Percentiles rank a stretch among this genome's conserved stretches.
Conservation (phyloP, 495 filamentous ascomycete species). For the Lasiosphaeriaceae sp. region DNA sequence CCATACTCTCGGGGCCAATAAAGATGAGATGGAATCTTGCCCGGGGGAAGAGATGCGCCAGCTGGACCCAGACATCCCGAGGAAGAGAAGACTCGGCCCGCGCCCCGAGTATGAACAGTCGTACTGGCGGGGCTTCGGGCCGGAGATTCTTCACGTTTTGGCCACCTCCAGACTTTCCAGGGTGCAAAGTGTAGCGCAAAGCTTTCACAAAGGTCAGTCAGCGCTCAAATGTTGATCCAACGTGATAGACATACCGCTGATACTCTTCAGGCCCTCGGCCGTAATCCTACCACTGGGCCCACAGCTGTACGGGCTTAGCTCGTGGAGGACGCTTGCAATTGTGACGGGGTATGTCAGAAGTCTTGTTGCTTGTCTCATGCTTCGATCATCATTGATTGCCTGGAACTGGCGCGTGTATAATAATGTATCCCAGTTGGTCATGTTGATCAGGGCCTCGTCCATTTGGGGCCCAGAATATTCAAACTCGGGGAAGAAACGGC, state of each 20-base stretch:
- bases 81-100: conserved; percentile 95
- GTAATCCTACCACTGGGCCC: conserved; percentile 70
- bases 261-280: conserved; percentile 81
- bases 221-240: not conserved
- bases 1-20: conserved; percentile 94
- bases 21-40: conserved; percentile 81
- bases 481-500: conserved; percentile 91
- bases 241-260: conserved; percentile 64
- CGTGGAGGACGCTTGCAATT: conserved; percentile 84
- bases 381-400: conserved; percentile 82
- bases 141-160: conserved; percentile 72
- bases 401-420: conserved; percentile 84
- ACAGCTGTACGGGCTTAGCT: conserved; percentile 86
- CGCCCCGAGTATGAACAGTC: conserved; percentile 91
- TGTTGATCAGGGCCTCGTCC: conserved; percentile 88
- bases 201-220: conserved; percentile 45
- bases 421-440: conserved; percentile 98
- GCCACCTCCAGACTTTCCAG: conserved; percentile 72
- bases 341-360: conserved; percentile 92
- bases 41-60: conserved; percentile 84
- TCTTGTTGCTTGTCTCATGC: conserved; percentile 84
- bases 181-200: conserved; percentile 89
- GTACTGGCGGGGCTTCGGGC: conserved; percentile 76
- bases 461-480: conserved; percentile 83
- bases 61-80: conserved; percentile 88